Base-by-base conservation (phyloP, 495 filamentous ascomycete genomes). In the Letharia columbiana region DNA sequence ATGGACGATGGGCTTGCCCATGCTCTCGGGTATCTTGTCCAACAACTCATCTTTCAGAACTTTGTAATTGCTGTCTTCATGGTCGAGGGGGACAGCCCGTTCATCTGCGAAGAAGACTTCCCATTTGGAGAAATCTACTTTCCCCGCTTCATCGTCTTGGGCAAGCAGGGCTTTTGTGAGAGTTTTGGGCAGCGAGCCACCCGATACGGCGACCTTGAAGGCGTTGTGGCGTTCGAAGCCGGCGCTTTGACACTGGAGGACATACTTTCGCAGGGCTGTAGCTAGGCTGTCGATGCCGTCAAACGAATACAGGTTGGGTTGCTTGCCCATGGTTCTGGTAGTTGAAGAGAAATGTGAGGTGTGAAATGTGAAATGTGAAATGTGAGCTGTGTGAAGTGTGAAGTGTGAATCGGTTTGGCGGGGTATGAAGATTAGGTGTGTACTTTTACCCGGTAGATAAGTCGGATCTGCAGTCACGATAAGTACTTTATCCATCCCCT, bases 31-130 rank as follows among this genome's bases (percentile, higher is more conserved):
- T 62, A 98, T 88, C 78, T 96, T 93, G 80, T 89, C 84, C 60
- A 98, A 82, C 47, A 98, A 79, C 74, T 96, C 91, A 37, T 85
- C 81, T 79, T 96, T 92, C 67, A 98, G 75, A 11, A 96, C 84
- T 54, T 78, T 84, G 77, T 97, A 96, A 79, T 98, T 98, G 79
- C 91, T 96, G 78, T 98, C 95, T 57, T 82, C 80, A 77, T 98
- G 87, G 74, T 92, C 86, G 70, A 97, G 87, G 13, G 95, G 91
- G 40, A 98, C 95, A 39, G 88, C 88, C 69, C 94, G 90, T 83
- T 98, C 94, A 71, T 98, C 94, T 68, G 93, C 93, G 77, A 96
- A 98, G 83, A 97, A 98, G 73, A 98, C 89, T 70, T 98, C 89
- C 94, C 94, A 98, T 73, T 89, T 91, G 73, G 81, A 79, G 81